Evolutionary conservation across 108 stramenopile genomes (phyloP).

Genomic region (Skeletonema costatum): DNA sequence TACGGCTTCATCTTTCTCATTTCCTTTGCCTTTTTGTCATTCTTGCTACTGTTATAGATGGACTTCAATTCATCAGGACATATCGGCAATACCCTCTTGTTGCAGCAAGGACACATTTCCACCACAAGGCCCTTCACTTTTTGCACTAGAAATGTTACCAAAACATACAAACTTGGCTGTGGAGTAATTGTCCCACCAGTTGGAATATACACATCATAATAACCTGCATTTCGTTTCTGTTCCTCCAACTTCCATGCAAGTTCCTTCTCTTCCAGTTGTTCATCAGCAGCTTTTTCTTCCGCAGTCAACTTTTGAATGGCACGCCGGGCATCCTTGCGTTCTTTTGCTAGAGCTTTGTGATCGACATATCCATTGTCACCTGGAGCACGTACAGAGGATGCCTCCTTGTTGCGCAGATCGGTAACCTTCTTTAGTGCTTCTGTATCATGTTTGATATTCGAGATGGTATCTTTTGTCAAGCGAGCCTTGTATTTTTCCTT

Average conservation of each 20-base stretch:
- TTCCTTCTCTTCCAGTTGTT: constrained; percentile 34
- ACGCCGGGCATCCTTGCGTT: constrained; percentile 53
- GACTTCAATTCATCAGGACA: constrained; percentile 32
- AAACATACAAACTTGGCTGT: constrained; percentile 45
- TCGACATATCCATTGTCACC: constrained; percentile 24
- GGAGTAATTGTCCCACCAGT: constrained; percentile 35
- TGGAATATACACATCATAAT: constrained; percentile 41
- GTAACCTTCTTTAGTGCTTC: constrained; percentile 42
- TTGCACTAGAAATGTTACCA: constrained; percentile 44
- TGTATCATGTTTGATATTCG: constrained; percentile 49
- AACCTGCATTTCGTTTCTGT: constrained; percentile 40
- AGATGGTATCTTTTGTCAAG: constrained; percentile 39
- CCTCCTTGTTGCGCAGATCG: constrained; percentile 36
- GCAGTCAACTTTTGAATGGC: constrained; percentile 38
- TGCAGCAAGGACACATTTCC: constrained; percentile 45
- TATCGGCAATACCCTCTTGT: constrained; percentile 29
- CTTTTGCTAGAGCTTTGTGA: constrained; percentile 29
- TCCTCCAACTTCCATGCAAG: constrained; percentile 46
- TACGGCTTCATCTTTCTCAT: constrained; percentile 45
- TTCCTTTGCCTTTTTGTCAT: constrained; percentile 21
- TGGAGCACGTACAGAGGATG: constrained; percentile 1
- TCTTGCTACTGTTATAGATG: constrained; percentile 26
- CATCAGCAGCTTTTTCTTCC: constrained; percentile 30
- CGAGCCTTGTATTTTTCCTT: not conserved
- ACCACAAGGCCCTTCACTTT: constrained; percentile 24